Conservation (phyloP, 768 basidiomycete species). For the Lactarius hatsudake region DNA sequence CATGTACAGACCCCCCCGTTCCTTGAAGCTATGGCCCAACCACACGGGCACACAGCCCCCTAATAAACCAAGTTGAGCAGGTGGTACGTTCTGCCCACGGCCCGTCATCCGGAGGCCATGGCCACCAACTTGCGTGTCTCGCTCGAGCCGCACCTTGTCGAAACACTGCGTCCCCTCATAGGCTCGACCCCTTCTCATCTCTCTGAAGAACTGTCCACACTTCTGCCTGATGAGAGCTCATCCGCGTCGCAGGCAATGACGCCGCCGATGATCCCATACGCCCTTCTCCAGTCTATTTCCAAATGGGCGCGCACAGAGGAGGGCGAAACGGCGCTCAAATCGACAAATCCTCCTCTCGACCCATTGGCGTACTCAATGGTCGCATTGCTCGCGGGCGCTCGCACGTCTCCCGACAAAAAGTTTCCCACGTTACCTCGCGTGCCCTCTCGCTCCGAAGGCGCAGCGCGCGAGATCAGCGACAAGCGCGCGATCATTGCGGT, state of each 20-base stretch:
- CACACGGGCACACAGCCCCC: background rate
- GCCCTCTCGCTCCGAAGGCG: slow-evolving; percentile 47
- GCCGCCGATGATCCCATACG: slow-evolving; percentile 55
- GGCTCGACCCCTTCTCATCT: slow-evolving; percentile 46
- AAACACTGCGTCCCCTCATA: slow-evolving; percentile 46
- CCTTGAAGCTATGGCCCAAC: background rate
- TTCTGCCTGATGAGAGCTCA: slow-evolving; percentile 34
- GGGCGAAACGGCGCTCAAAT: slow-evolving; percentile 39
- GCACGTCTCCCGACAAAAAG: slow-evolving; percentile 72
- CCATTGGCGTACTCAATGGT: slow-evolving; percentile 64
- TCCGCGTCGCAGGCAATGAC: background rate
- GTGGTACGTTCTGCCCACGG: background rate
- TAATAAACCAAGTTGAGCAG: background rate
- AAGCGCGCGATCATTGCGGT: slow-evolving; percentile 65
- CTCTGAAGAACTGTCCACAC: slow-evolving; percentile 40
- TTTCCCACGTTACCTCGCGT: slow-evolving; percentile 49
- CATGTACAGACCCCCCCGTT: background rate
- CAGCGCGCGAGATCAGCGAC: slow-evolving; percentile 49
- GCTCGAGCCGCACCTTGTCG: slow-evolving; percentile 60
- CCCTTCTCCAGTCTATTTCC: slow-evolving; percentile 55
- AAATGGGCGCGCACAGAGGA: slow-evolving; percentile 61
- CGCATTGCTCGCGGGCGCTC: slow-evolving; percentile 71
- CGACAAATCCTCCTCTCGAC: slow-evolving; percentile 46
- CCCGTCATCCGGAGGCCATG: background rate
- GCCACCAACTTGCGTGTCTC: slow-evolving; percentile 53